Evolutionary conservation across 2,329 filamentous ascomycete species (phyloP), one percentile per base, ranked within the genome.

Genomic region (Xylaria sp.): DNA sequence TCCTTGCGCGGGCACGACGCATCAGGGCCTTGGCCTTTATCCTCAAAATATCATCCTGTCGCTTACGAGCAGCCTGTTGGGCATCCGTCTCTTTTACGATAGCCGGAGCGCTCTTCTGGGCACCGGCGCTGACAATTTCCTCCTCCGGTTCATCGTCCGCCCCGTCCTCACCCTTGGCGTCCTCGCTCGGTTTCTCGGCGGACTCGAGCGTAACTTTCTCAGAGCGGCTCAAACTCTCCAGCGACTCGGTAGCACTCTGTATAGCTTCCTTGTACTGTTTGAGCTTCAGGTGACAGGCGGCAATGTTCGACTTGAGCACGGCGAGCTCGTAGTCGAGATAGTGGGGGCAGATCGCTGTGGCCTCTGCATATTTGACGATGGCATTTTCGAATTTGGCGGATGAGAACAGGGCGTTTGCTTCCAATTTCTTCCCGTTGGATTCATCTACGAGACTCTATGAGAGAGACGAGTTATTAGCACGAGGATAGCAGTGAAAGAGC

Each of bases 291-390:
- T 97, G 89, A 78, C 94, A 97, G 10, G 94, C 95, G 1, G 95
- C 88, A 73, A 98, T 91, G 82, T 98, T 98, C 78, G 92, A 94
- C 68, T 91, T 89, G 6, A 98, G 85, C 10, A 98, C 93, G 32
- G 94, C 94, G 71, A 95, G 86, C 74, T 97, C 94, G 82, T 93
- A 97, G 78, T 95, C 90, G 32, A 97, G 88, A 78, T 97, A 97
- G 72, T 89, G 90, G 1, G 95, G 95, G 76, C 93, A 94, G 8
- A 90, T 87, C 13, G 89, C 86, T 2, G 97, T 85, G 25, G 96
- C 94, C 73, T 91, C 89, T 76, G 94, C 91, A 82, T 98, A 98
- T 70, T 88, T 91, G 73, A 90, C 88, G 71, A 98, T 91, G 50
- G 95, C 95, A 71, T 91, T 89, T 65, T 91, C 87, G 81, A 92